Evolutionary conservation across 2,329 filamentous ascomycete genomes (phyloP), one percentile per base, ranked within the genome.

Genomic region (Diplodia sapinea): DNA sequence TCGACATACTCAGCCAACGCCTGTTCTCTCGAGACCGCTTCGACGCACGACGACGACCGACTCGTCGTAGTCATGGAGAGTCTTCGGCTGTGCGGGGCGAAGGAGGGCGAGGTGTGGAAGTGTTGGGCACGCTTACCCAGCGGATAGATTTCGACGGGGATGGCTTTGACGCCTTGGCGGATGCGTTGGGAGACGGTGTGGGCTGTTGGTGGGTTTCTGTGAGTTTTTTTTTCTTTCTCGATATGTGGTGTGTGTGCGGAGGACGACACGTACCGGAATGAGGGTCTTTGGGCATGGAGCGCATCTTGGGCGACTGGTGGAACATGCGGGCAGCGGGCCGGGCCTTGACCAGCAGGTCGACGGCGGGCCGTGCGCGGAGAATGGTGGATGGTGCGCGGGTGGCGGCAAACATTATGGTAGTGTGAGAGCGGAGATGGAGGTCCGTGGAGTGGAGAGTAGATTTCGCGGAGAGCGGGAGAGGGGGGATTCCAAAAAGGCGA

Each of bases 71-170:
- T 12, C 13, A 43, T n/a, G 17, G 43, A 15, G 40, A 17, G 40
- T 17, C n/a, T 3, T 13, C 36, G 40, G 17, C 17, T 43, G 43
- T 12, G 17, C 26, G 40, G 9, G 8, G 15, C 3, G 38, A 20
- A 17, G 26, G 40, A 43, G 33, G 36, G 2, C 31, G 36, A 59
- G 33, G 55, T 17, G 23, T 43, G 55, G 20, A 29, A 38, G 36
- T 11, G 49, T 9, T 43, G 55, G 55, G 55, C 57, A 7, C 29
- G 57, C 59, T 63, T 61, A 54, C 55, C 43, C 15, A 67, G 49
- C n/a, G 65, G 65, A 38, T 67, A 67, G 36, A 67, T 67, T 11
- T 67, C 65, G 23, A 67, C 47, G 15, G 65, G 65, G 36, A 67
- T 62, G 47, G 26, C 49, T 49, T 61, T 67, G 55, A 40, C 9